A percentile compares a stretch with the other conserved stretches of the same genome.
Evolutionary conservation across 2,329 filamentous ascomycete species (phyloP).

Genomic region (Aspergillus tamarii): DNA sequence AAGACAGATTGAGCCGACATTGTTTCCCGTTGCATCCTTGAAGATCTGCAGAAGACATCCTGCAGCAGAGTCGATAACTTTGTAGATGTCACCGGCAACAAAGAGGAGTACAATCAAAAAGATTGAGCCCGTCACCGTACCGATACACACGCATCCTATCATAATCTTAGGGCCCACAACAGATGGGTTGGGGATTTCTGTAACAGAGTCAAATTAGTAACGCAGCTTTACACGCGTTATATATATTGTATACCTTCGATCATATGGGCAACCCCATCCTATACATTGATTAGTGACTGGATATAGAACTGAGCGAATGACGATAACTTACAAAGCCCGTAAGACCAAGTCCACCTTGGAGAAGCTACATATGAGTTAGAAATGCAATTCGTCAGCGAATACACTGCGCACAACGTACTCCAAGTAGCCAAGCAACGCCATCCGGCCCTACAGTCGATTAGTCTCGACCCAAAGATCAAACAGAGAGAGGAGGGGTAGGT

Average conservation of each 20-base stretch:
- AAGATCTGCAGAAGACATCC: slow-evolving; percentile 67
- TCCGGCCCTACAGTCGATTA: slow-evolving; percentile 55
- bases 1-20: slow-evolving; percentile 64
- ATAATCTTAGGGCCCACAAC: slow-evolving; percentile 67
- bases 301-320: neutral
- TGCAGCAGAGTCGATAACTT: slow-evolving; percentile 58
- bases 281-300: neutral
- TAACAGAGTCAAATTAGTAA: slow-evolving; percentile 15
- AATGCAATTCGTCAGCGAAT: neutral
- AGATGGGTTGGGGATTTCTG: slow-evolving; percentile 48
- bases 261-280: slow-evolving; percentile 54
- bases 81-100: slow-evolving; percentile 60
- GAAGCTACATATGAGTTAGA: slow-evolving; percentile 35
- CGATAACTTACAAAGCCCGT: slow-evolving; percentile 54
- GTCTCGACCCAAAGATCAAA: slow-evolving; percentile 1
- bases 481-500: neutral
- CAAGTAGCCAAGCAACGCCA: slow-evolving; percentile 57
- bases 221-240: neutral
- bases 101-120: slow-evolving; percentile 68
- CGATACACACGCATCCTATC: slow-evolving; percentile 66
- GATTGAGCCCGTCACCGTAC: slow-evolving; percentile 64
- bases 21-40: slow-evolving; percentile 63
- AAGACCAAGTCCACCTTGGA: slow-evolving; percentile 57
- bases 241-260: slow-evolving; percentile 44
- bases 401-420: slow-evolving; percentile 32